Base-by-base conservation (phyloP, 768 basidiomycete species). In the Coprinopsis sp. region DNA sequence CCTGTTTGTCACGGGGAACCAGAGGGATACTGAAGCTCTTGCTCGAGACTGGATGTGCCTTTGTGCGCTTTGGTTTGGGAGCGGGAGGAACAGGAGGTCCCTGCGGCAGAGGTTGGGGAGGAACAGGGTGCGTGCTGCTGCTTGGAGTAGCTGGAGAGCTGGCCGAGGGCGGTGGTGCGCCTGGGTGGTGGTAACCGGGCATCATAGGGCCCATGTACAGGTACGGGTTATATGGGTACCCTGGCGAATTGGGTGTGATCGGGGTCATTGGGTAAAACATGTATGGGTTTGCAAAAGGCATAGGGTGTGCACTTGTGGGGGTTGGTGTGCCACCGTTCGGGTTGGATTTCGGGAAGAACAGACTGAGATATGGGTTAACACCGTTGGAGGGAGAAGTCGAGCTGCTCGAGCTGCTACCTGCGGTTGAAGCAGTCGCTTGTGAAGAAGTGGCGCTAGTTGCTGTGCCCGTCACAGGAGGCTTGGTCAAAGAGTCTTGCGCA, bases 21-120 rank as follows among this genome's bases (percentile, higher is more conserved):
- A 78, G 78, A 0, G 89, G 88, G 39, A 92, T 90, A 55, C 78
- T 84, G 54, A 75, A 82, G 59, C 74, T 84, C 64, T 83, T 85
- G 54, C 82, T 82, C 3, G 82, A 84, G 25, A 92, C 84, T 1
- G 84, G 86, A 58, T 90, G 87, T 33, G 87, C 81, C 61, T 89
- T 90, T 19, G 88, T 66, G 5, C 87, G 73, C 51, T 91, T 91
- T 1, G 86, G 82, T 54, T 87, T 90, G 7, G 76, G 73, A 24
- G 72, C 70, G 7, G 78, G 73, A 54, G 59, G 76, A n/a, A 51
- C 62, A 30, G 68, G n/a, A n/a, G n/a, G 66, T 12, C 60, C 49
- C 31, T 54, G 59, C 21, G 63, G 58, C 16, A 41, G 39, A 14
- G 57, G 62, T 50, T 49, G 61, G 21, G 52, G 33, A 16, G 40